Evolutionary conservation across 768 basidiomycete species (phyloP).

Genomic region (Lyophyllum shimeji): DNA sequence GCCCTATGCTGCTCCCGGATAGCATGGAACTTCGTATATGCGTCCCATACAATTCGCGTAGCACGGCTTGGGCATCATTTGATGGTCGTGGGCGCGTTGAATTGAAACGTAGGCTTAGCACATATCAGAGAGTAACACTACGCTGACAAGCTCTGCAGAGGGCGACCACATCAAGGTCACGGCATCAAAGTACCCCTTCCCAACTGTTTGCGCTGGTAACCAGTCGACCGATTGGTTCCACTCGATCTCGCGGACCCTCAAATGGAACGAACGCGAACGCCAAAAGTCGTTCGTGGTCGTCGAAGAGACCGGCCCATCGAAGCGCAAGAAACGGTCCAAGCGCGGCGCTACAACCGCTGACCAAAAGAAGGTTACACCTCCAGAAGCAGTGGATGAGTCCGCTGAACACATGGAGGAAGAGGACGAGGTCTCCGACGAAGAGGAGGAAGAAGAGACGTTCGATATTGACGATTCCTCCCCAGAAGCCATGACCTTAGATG

Average conservation of each 20-base stretch:
- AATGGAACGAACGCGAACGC: constrained; percentile 98
- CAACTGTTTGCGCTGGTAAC: constrained; percentile 96
- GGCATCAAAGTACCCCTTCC: constrained; percentile 96
- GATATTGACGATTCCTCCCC: constrained; percentile 92
- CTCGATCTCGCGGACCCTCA: constrained; percentile 91
- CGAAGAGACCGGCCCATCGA: constrained; percentile 81
- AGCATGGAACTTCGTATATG: constrained; percentile 98
- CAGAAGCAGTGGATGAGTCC: constrained; percentile 16
- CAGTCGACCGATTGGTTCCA: constrained; percentile 99
- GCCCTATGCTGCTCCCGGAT: constrained; percentile 97
- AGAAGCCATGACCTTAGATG: constrained; percentile 32
- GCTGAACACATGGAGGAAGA: constrained; percentile 30
- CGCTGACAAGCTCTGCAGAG: constrained; percentile 51
- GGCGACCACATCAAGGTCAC: constrained; percentile 99
- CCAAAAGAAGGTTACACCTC: constrained; percentile 6
- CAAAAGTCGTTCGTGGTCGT: constrained; percentile 99
- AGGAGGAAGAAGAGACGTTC: constrained; percentile 57
- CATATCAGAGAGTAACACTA: constrained; percentile 5
- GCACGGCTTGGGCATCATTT: constrained; percentile 98
- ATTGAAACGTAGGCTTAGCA: constrained; percentile 75
- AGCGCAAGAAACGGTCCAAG: constrained; percentile 28
- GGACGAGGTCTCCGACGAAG: constrained; percentile 50
- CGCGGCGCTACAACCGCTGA: constrained; percentile 17
- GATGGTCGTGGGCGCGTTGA: constrained; percentile 97
- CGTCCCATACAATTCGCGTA: constrained; percentile 98